A percentile compares a stretch with the other conserved stretches of the same genome.
Conservation (phyloP, 2,329 filamentous ascomycete species). For the Paramyrothecium roridum region DNA sequence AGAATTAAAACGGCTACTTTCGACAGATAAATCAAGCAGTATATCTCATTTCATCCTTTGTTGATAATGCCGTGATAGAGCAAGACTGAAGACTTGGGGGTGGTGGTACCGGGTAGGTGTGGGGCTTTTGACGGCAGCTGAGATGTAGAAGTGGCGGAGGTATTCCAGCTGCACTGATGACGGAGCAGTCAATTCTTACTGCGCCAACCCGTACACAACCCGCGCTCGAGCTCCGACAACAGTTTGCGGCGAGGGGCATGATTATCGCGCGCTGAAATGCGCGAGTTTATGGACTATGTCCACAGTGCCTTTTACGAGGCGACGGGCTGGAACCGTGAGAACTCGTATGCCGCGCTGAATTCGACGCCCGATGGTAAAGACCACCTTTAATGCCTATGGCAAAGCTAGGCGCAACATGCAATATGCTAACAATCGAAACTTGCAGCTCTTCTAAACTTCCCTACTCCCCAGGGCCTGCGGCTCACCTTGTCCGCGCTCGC, state of each 20-base stretch:
- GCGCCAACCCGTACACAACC: no score
- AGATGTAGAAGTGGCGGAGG: no score
- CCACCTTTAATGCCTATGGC: constrained; percentile 1
- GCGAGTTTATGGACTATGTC: constrained; percentile 97
- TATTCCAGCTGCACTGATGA: no score
- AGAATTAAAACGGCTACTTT: no score
- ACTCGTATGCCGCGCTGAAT: constrained; percentile 85
- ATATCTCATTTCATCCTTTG: no score
- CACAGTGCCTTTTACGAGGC: constrained; percentile 85
- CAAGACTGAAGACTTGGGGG: no score
- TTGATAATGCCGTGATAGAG: no score
- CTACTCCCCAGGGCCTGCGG: constrained; percentile 78
- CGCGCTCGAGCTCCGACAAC: neutral
- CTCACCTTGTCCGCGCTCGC: constrained; percentile 88
- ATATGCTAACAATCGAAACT: constrained; percentile 12
- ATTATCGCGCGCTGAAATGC: constrained; percentile 55
- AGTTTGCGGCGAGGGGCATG: constrained; percentile 19
- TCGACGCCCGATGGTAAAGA: constrained; percentile 72
- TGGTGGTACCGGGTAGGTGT: no score
- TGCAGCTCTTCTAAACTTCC: constrained; percentile 80
- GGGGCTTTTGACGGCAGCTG: no score
- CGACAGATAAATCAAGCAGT: no score
- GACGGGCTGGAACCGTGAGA: constrained; percentile 86
- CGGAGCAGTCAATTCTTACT: no score
- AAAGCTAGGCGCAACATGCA: constrained; percentile 6